A percentile compares a stretch with the other conserved stretches of the same genome.
These are phyloP conservation scores for Tricholoma hemisulphureum DNA, from an alignment of 768 basidiomycete genomes.

Conservation along the genomic window DNA sequence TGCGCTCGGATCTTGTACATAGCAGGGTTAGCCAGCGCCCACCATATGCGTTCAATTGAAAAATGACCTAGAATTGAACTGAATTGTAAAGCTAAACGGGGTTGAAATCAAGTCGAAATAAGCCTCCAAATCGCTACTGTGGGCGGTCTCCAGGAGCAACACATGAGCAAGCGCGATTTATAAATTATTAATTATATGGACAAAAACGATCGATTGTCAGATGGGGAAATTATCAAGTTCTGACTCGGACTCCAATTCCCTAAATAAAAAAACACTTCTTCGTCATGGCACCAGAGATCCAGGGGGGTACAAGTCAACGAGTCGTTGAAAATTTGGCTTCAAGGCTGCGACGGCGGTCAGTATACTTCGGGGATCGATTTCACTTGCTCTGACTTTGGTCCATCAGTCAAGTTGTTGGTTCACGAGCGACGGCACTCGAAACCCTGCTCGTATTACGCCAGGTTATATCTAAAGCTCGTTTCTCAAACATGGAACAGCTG, in stretches of 20 bases:
- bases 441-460: constrained; percentile 86
- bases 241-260: constrained; percentile 4
- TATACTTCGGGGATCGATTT: constrained; percentile 13
- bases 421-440: constrained; percentile 84
- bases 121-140: too few relatives aligned
- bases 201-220: neutral
- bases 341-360: constrained; percentile 71
- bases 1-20: too few relatives aligned
- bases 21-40: too few relatives aligned
- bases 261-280: neutral
- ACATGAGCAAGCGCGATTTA: too few relatives aligned
- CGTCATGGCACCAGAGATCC: constrained; percentile 43
- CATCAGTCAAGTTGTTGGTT: constrained; percentile 85
- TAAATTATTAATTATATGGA: too few relatives aligned
- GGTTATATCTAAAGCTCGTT: constrained; percentile 83
- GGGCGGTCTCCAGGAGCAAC: too few relatives aligned
- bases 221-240: neutral
- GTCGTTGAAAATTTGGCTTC: constrained; percentile 69
- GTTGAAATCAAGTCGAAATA: too few relatives aligned
- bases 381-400: neutral
- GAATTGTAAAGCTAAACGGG: too few relatives aligned
- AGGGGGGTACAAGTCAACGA: constrained; percentile 43
- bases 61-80: too few relatives aligned
- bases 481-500: constrained; percentile 84
- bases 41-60: too few relatives aligned